These are phyloP conservation scores for Yamadazyma scolyti DNA, from an alignment of 805 yeast species.

Conservation along the genomic window DNA sequence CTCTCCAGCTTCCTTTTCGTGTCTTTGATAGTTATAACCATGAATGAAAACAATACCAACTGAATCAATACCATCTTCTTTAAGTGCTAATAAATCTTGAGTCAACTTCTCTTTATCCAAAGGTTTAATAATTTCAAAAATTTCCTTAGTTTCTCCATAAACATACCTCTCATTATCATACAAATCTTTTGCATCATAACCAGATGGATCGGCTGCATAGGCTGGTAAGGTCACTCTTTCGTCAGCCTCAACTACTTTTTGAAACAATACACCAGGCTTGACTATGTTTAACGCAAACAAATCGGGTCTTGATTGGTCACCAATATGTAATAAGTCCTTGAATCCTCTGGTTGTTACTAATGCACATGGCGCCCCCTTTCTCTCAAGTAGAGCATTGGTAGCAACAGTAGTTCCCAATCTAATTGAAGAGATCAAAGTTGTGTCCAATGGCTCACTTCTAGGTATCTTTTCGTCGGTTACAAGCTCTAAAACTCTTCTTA, in stretches of 20 bases:
- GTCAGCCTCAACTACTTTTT: conserved; percentile 16
- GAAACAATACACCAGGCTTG: conserved; percentile 15
- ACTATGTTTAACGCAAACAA: conserved; percentile 16
- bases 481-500: conserved; percentile 66
- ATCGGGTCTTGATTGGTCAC: conserved; percentile 20
- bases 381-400: conserved; percentile 19
- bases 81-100: conserved; percentile 40
- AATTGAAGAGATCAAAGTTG: conserved; percentile 15
- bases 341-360: conserved; percentile 19
- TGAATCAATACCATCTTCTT: conserved; percentile 58
- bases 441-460: conserved; percentile 14
- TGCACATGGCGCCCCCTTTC: conserved; percentile 18
- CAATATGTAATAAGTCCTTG: conserved; percentile 17
- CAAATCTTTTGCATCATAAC: conserved; percentile 14
- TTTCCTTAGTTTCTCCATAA: conserved; percentile 66
- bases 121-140: conserved; percentile 52
- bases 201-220: conserved; percentile 15
- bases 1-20: conserved; percentile 42
- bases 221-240: conserved; percentile 20
- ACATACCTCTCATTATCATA: conserved; percentile 32
- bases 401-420: conserved; percentile 29
- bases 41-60: conserved; percentile 73
- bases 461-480: conserved; percentile 46
- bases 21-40: conserved; percentile 68
- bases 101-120: conserved; percentile 49